Percentiles rank a stretch among this genome's conserved stretches.
Conservation (phyloP, 1,139 yeast genomes). For the Debaryomyces nepalensis region DNA sequence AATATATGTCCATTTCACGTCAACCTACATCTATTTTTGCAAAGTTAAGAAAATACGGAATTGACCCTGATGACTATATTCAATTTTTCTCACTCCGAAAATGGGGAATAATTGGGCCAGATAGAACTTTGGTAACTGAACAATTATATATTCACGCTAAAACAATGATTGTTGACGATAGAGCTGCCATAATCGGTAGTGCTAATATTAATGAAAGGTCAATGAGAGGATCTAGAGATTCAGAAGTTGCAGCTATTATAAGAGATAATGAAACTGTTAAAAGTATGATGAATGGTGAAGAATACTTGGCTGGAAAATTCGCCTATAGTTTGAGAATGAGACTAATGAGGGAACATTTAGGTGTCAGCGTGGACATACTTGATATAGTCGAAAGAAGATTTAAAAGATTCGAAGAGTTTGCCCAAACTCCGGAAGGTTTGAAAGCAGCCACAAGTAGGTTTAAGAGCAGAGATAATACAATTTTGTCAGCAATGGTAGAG, state of each 20-base stretch:
- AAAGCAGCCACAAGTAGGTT: constrained; percentile 50
- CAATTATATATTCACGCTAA: constrained; percentile 95
- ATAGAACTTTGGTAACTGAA: constrained; percentile 78
- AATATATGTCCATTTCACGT: constrained; percentile 88
- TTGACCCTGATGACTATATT: constrained; percentile 87
- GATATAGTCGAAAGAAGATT: constrained; percentile 84
- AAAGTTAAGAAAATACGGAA: constrained; percentile 75
- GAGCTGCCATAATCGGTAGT: constrained; percentile 91
- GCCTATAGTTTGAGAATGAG: constrained; percentile 89
- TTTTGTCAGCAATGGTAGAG: constrained; percentile 72
- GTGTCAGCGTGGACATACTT: constrained; percentile 86
- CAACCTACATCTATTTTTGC: constrained; percentile 92
- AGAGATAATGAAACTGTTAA: constrained; percentile 80
- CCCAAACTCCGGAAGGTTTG: constrained; percentile 49
- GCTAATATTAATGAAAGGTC: constrained; percentile 97
- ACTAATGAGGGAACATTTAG: constrained; percentile 95
- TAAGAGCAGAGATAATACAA: constrained; percentile 32
- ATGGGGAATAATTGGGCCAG: constrained; percentile 92
- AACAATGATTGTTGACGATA: constrained; percentile 89
- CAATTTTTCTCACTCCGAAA: constrained; percentile 91
- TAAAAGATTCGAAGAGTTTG: constrained; percentile 59
- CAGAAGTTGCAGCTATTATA: constrained; percentile 88
- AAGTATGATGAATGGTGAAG: constrained; percentile 80
- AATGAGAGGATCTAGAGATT: constrained; percentile 90
- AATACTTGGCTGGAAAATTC: constrained; percentile 81